A percentile compares a stretch with the other conserved stretches of the same genome.
phyloP scores from a whole-genome alignment of 1,284 basidiomycete species.

The Rhodotorula sp. region DNA sequence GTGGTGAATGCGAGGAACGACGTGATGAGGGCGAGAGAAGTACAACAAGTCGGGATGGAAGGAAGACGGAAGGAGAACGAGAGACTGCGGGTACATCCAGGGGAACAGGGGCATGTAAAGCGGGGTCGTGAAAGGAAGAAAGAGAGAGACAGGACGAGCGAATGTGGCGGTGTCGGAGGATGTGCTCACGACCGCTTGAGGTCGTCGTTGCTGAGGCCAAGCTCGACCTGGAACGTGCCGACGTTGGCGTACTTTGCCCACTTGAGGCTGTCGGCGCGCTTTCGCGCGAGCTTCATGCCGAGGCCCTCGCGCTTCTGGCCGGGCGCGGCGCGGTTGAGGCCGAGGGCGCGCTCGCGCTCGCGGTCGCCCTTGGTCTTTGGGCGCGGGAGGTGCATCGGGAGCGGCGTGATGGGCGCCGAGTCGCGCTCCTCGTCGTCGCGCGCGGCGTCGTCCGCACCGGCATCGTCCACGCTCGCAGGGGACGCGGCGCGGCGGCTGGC shows the following conservation, averaged over 20 bases:
- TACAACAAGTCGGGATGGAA: no score
- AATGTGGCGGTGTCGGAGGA: no score
- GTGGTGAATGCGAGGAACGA: no score
- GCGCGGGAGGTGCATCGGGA: conserved; percentile 20
- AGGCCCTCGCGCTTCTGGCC: conserved; percentile 26
- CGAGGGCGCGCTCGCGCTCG: conserved; percentile 22
- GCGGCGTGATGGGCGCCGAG: conserved; percentile 8
- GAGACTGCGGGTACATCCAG: no score
- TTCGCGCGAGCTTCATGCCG: conserved; percentile 28
- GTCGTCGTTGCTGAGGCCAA: conserved; percentile 36
- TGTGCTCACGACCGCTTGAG: conserved; percentile 1
- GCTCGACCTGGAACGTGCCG: conserved; percentile 28
- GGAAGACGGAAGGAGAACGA: no score
- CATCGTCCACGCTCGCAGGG: neutral
- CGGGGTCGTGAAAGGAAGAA: no score
- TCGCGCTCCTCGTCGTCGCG: conserved; percentile 10
- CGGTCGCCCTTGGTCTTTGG: conserved; percentile 27
- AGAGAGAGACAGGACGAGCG: no score
- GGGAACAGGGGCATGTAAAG: no score
- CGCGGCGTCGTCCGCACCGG: neutral
- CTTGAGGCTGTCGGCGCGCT: conserved; percentile 37
- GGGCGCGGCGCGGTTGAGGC: neutral
- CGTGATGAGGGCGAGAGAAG: no score
- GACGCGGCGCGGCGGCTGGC: neutral
- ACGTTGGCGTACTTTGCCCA: conserved; percentile 38